Base-by-base conservation (phyloP, 495 filamentous ascomycete species). In the Penicillium subrubescens region DNA sequence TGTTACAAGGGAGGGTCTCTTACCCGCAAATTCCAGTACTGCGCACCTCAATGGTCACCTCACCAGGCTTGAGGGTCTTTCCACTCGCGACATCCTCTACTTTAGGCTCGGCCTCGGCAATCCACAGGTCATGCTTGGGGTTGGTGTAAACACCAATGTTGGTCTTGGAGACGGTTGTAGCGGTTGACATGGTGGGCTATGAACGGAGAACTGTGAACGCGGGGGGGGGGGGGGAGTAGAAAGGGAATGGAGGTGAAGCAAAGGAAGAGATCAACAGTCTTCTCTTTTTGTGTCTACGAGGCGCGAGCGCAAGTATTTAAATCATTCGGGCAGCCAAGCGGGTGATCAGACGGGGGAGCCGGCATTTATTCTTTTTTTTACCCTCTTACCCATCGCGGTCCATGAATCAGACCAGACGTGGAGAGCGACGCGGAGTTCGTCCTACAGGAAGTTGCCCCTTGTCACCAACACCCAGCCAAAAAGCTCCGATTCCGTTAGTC, bases 91-190 rank as follows among this genome's bases (percentile, higher is more conserved):
- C 86, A 64, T 88, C 87, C 72, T 96, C 91, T 5, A 91, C 78
- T 17, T 86, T 88, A 2, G 94, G 94, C 59, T 82, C 81, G 1
- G 92, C 87, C 48, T 92, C 89, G 57, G 85, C 90, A 48, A 97
- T 88, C 92, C 94, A 98, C 57, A 98, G 82, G 67, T 97, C 90
- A 73, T 98, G 94, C 31, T 86, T 83, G 33, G 94, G 92, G 77
- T 97, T 96, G 55, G 94, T 98, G 83, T 90, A 98, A 57, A 97
- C 93, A 68, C 92, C 94, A 69, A 98, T 94, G 79, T 97, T 98
- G 61, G 91, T 74, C 83, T 96, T 96, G 27, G 77, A 72, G 69
- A 81, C 68, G 52, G 72, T 66, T n/a, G 72, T 78, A 61, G 76
- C 72, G 64, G 69, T 68, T 56, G 78, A 65, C 78, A 81, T 81